Percentiles rank a stretch among this genome's conserved stretches.
phyloP scores from a whole-genome alignment of 164 flowering plant genomes.

The Nymphaea colorata region DNA sequence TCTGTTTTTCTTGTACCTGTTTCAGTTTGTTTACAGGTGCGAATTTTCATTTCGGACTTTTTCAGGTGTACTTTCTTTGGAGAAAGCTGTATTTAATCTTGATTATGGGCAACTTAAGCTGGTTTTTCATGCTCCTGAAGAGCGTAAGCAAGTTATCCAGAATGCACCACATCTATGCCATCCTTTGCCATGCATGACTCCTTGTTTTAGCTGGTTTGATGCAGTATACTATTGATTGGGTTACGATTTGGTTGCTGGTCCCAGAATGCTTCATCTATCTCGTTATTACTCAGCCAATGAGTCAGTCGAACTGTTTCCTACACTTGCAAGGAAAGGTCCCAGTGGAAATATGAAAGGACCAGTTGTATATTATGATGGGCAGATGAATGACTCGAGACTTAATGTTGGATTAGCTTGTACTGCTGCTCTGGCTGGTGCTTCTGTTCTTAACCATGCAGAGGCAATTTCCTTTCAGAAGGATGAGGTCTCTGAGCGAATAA shows the following conservation, averaged over 20 bases:
- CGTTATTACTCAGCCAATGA: constrained; percentile 87
- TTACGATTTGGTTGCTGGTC: constrained; percentile 88
- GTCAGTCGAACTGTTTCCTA: constrained; percentile 89
- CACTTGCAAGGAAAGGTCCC: constrained; percentile 69
- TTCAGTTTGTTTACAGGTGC: neutral
- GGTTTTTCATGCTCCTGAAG: constrained; percentile 96
- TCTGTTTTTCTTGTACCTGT: too few species aligned
- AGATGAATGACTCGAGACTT: constrained; percentile 93
- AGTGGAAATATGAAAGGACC: constrained; percentile 74
- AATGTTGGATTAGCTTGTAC: constrained; percentile 92
- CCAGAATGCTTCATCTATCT: constrained; percentile 68
- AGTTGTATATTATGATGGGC: constrained; percentile 97
- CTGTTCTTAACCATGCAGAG: constrained; percentile 95
- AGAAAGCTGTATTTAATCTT: constrained; percentile 91
- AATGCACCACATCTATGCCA: constrained; percentile 96
- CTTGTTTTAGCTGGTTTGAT: constrained; percentile 96
- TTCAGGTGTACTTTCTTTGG: constrained; percentile 92
- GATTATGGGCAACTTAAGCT: constrained; percentile 95
- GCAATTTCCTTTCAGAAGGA: constrained; percentile 74
- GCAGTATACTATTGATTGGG: constrained; percentile 87
- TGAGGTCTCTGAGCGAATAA: constrained; percentile 42
- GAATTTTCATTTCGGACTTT: neutral
- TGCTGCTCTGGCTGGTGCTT: constrained; percentile 96
- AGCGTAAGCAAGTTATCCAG: constrained; percentile 91
- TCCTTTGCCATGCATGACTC: constrained; percentile 99